Base-by-base conservation (phyloP, 2,329 filamentous ascomycete species). In the Microdochium nivale region DNA sequence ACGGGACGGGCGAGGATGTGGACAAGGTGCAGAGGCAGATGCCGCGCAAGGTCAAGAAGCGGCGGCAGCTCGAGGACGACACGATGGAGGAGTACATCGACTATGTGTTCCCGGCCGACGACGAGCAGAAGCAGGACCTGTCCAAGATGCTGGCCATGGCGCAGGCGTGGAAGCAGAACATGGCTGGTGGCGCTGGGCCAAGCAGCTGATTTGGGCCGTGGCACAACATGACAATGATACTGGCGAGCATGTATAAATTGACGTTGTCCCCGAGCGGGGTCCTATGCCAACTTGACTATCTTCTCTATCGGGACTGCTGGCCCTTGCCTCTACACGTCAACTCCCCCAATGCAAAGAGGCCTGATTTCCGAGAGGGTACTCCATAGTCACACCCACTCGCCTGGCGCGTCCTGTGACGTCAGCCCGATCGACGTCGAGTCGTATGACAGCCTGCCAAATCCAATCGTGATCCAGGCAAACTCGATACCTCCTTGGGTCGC, bases 61-160 rank as follows among this genome's bases (percentile, higher is more conserved):
- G 90, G 63, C 86, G 94, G 68, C 90, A 84, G 79, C 70, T 96
- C 67, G 91, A 95, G 65, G 92, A 96, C 70, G 91, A 94, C 67
- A 85, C 83, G 35, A 96, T 90, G 74, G 90, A 99, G 77, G 94
- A 99, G 73, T 97, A 96, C 69, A 82, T 94, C 71, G 94, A 97
- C 68, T 97, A 95, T 62, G 82, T 99, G 32, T 99, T 99, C 81
- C 94, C 94, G 1, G 90, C 89, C 3, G 94, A 97, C 72, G 91
- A 96, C 67, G 83, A 89, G 71, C 86, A 89, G 65, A 86, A 87
- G 52, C 87, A 87, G 59, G 91, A 88, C 62, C 73, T 96, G 68
- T 88, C 88, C 49, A 89, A 87, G 66, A 76, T 97, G 67, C 73
- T 96, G 71, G 85, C 88, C 55, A 86, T 86, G 80, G 91, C 92